phyloP scores from a whole-genome alignment of 805 yeast species.

The Candida qinlingensis region DNA sequence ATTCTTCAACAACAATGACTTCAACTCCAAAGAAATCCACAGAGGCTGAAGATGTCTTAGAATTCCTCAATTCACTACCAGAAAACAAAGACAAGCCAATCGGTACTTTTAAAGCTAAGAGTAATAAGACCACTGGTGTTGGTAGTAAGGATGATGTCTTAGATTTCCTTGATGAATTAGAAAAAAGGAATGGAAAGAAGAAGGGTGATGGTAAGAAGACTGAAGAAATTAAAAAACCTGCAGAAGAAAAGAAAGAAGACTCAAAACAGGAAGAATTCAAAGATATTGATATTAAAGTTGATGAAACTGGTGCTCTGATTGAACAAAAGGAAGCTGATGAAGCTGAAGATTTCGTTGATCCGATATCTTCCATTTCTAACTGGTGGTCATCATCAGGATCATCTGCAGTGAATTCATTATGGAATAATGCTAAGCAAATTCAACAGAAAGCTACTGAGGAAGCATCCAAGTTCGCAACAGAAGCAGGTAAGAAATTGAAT shows the following conservation, averaged over 20 bases:
- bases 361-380: slow-evolving; percentile 56
- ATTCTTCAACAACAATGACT: slow-evolving; percentile 10
- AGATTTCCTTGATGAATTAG: slow-evolving; percentile 58
- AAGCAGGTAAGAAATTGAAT: slow-evolving; percentile 14
- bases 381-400: slow-evolving; percentile 79
- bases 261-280: slow-evolving; percentile 15
- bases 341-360: slow-evolving; percentile 40
- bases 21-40: slow-evolving; percentile 30
- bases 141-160: slow-evolving; percentile 33
- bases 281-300: slow-evolving; percentile 19
- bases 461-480: slow-evolving; percentile 26
- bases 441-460: slow-evolving; percentile 33
- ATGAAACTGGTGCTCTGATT: slow-evolving; percentile 3
- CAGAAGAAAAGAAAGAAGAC: slow-evolving; percentile 13
- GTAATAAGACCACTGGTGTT: slow-evolving; percentile 33
- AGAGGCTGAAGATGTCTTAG: slow-evolving; percentile 72
- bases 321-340: slow-evolving; percentile 16
- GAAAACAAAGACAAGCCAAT: slow-evolving; percentile 35
- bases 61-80: slow-evolving; percentile 75
- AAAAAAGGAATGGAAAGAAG: slow-evolving; percentile 28
- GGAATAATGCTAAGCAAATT: slow-evolving; percentile 59
- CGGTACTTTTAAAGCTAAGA: slow-evolving; percentile 23
- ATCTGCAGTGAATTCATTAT: slow-evolving; percentile 54
- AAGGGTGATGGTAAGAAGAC: slow-evolving; percentile 16
- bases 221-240: slow-evolving; percentile 12